These are phyloP conservation scores for Coemansia sp. DNA, from an alignment of 192 early-diverging fungal genomes.

Conservation along the genomic window DNA sequence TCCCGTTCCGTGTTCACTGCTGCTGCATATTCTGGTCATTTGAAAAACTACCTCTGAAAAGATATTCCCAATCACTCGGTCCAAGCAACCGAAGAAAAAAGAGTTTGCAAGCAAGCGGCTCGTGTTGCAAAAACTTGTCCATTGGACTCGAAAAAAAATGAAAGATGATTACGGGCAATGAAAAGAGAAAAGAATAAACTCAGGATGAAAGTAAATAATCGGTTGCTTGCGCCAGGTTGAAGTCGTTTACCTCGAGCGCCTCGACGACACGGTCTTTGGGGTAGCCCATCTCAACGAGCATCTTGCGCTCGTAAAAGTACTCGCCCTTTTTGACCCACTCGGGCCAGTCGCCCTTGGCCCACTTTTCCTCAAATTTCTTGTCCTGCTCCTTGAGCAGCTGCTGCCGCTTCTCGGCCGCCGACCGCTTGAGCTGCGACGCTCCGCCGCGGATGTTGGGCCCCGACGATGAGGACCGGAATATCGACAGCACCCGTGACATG, in stretches of 20 bases:
- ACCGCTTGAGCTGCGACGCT: constrained; percentile 16
- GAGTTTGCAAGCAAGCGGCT: too few relatives aligned
- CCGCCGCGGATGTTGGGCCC: constrained; percentile 14
- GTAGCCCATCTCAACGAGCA: constrained; percentile 53
- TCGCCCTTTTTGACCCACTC: constrained; percentile 49
- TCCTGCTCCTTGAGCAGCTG: constrained; percentile 37
- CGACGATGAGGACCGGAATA: constrained; percentile 46
- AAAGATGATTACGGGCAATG: too few relatives aligned
- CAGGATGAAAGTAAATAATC: constrained; percentile 51
- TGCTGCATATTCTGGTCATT: too few relatives aligned
- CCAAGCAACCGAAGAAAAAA: too few relatives aligned
- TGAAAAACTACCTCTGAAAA: too few relatives aligned
- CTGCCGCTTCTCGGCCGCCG: constrained; percentile 33
- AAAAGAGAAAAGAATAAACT: constrained; percentile 2
- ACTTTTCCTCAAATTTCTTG: constrained; percentile 47
- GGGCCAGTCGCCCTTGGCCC: constrained; percentile 48
- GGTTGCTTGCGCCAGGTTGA: constrained; percentile 49
- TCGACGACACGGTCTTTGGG: constrained; percentile 53
- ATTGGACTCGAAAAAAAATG: too few relatives aligned
- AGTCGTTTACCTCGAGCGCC: constrained; percentile 55
- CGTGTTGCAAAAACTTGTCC: too few relatives aligned
- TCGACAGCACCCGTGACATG: constrained; percentile 52
- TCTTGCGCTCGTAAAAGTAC: constrained; percentile 33
- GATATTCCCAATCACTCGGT: too few relatives aligned
- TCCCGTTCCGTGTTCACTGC: too few relatives aligned